Base-by-base conservation (phyloP, 495 filamentous ascomycete species). In the Neurospora intermedia region DNA sequence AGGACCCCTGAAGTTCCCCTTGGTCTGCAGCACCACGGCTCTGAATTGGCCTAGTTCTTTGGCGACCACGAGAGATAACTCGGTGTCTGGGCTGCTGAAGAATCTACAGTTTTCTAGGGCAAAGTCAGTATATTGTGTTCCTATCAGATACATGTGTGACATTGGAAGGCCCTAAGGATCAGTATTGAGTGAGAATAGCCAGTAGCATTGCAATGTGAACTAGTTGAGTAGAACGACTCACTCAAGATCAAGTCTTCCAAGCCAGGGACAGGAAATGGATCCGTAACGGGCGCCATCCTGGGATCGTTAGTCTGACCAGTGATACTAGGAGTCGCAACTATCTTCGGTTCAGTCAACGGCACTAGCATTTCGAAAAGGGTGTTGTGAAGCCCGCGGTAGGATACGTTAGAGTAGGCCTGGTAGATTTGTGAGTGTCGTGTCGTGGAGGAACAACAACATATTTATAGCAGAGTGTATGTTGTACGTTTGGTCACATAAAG, bases 41-140 rank as follows among this genome's bases (percentile, higher is more conserved):
- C 77, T 80, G 71, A 75, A 84, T 31, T 69, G 72, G 2, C 76
- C 82, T 66, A 78, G 75, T 35, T 82, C 78, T 69, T 81, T 81
- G 62, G 72, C 76, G 10, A 74, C 80, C 43, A 85, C 74, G 69
- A 85, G 74, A 39, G 76, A 76, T 43, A 85, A 40, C 0, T 46
- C 40, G 27, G 77, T 79, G 73, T 78, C 73, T 27, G 75, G 75
- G 6, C 72, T 70, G 16, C 77, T 74, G 73, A 81, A 73, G 76
- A 84, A 85, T 62, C 78, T 73, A 74, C 80, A 83, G 73, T 85
- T 85, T 35, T 83, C 83, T 85, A 73, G 9, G 43, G 13, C 9
- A 20, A 31, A 15, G 20, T 48, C 20, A n/a, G 31, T 35, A 38
- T 39, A 43, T 66, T 16, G 15, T 72, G 73, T 72, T 72, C 20